Conservation (phyloP, 441 rosid species). For the Mallotus repandus region DNA sequence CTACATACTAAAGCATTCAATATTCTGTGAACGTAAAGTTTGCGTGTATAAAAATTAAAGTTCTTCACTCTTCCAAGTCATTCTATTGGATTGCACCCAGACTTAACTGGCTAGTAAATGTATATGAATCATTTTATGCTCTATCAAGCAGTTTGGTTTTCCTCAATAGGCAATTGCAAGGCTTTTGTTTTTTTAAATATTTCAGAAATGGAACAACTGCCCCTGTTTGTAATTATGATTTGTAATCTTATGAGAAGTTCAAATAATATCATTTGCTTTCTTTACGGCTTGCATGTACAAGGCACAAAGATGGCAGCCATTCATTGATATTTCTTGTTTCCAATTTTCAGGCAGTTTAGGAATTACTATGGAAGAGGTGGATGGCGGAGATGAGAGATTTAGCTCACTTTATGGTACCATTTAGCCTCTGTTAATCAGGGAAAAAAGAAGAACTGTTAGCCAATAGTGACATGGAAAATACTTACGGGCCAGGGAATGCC, state of each 20-base stretch:
- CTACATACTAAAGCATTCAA: not conserved
- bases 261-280: not conserved
- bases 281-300: too few species aligned
- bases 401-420: constrained; percentile 8
- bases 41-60: too few species aligned
- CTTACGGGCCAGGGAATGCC: not conserved
- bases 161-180: too few species aligned
- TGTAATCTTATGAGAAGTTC: not conserved
- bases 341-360: constrained; percentile 18
- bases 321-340: not conserved
- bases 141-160: not conserved
- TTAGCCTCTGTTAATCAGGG: constrained; percentile 2
- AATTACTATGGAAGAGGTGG: constrained; percentile 2
- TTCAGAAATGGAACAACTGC: too few species aligned
- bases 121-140: not conserved
- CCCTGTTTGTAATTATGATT: not conserved
- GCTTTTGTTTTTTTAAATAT: not conserved
- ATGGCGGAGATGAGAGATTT: not conserved
- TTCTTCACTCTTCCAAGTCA: not conserved
- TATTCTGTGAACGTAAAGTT: too few species aligned
- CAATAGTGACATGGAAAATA: constrained; percentile 8
- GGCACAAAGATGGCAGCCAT: not conserved
- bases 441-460: not conserved
- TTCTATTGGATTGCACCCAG: not conserved
- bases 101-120: not conserved